These are phyloP conservation scores for Malassezia psittaci DNA, from an alignment of 1,284 basidiomycete genomes.

Conservation along the genomic window DNA sequence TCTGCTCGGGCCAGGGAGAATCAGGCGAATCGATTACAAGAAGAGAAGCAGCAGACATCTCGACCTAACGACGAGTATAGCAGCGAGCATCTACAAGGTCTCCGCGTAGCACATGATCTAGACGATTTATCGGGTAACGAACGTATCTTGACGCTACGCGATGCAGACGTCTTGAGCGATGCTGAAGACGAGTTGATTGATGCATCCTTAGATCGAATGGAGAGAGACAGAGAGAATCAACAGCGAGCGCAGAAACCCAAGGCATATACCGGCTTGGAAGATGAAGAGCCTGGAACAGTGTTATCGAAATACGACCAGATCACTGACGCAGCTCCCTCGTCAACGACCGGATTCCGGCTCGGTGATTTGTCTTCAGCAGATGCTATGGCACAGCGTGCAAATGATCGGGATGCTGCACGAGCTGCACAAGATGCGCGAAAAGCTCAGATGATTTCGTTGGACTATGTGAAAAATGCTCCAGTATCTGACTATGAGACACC, in stretches of 20 bases:
- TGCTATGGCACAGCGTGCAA: conserved; percentile 18
- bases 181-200: conserved; percentile 95
- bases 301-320: conserved; percentile 76
- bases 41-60: conserved; percentile 58
- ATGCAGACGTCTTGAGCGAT: conserved; percentile 86
- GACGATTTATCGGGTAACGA: conserved; percentile 63
- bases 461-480: conserved; percentile 74
- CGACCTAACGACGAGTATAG: conserved; percentile 54
- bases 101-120: conserved; percentile 92
- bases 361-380: conserved; percentile 20
- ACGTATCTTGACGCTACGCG: conserved; percentile 88
- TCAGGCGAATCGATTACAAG: conserved; percentile 62
- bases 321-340: neutral
- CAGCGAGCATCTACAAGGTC: conserved; percentile 64
- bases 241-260: conserved; percentile 72
- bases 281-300: conserved; percentile 62
- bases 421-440: conserved; percentile 52
- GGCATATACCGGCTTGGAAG: conserved; percentile 90
- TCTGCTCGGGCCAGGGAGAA: conserved; percentile 77
- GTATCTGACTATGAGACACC: conserved; percentile 78
- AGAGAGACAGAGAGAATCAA: conserved; percentile 66
- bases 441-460: conserved; percentile 62
- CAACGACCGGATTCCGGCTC: conserved; percentile 24
- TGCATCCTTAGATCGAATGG: conserved; percentile 76
- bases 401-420: conserved; percentile 53